Evolutionary conservation across 176 grass and related monocot genomes (phyloP), one percentile per base, ranked within the genome.

Genomic region (Triticum dicoccoides): DNA sequence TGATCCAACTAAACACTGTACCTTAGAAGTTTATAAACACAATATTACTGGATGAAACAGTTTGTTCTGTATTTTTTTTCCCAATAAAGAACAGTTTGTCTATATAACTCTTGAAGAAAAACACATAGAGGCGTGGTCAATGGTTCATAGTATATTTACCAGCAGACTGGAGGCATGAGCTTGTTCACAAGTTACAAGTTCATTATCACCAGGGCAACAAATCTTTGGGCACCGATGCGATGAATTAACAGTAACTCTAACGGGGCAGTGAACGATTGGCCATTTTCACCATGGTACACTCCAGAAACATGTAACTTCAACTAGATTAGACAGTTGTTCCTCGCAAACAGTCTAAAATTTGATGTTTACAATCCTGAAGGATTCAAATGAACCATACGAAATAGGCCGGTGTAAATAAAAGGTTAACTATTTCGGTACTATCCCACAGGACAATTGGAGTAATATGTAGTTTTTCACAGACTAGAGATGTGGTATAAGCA

Each of bases 101-200:
- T 8, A 15, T 65, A 61, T 32, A 77, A 88, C 21, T 25, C 11
- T 32, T 82, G 61, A 61, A 30, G 70, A 65, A 81, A 56, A 84
- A 4, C 61, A 84, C 5, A 17, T 21, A 63, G 3, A 5, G 24
- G 21, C 58, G 9, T 65, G 25, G 27, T 9, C 70, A 76, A 62
- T 14, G 61, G 9, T 30, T 9, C 39, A 61, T 9, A 30, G 11
- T 72, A 61, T 84, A 62, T 83, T 44, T 83, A 83, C 10, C 5
- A 83, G 61, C 0, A 33, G 3, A 47, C 32, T 27, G 24, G n/a
- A 73, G 37, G 10, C 14, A 33, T 21, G 18, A 33, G 20, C 44
- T 29, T 45, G 58, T 44, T 71, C 63, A 68, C 25, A 58, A 69
- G 45, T 80, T 42, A 44, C 29, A 69, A 33, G 45, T 27, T 20